Base-by-base conservation (phyloP, 2,329 filamentous ascomycete genomes). In the Penicillium sp. region DNA sequence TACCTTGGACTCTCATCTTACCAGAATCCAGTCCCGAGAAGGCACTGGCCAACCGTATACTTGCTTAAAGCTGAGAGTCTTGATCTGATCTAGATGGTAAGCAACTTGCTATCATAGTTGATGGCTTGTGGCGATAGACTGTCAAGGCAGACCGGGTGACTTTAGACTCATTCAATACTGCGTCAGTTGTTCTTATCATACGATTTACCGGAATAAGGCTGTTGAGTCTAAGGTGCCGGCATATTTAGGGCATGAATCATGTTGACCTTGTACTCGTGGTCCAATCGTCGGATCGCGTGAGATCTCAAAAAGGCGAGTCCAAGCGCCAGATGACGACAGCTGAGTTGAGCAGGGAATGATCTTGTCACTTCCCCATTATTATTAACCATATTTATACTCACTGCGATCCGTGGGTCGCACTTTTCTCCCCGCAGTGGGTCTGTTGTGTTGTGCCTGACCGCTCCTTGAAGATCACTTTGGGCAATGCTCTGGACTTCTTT, bases 391-490 rank as follows among this genome's bases (percentile, higher is more conserved):
- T 33, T 12, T 22, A 30, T n/a, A 16, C 31, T 9, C 13, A 3
- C n/a, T 10, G 4, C 13, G 16, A 17, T 26, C 29, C 32, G 29
- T 39, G 29, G 32, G 27, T 33, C 32, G 10, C 27, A 14, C 31
- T 10, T 32, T 37, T 16, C 28, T 26, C 46, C 47, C 46, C 44
- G 44, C 44, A 48, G 50, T 51, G 50, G 47, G 42, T 45, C 50
- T 36, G 26, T n/a, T n/a, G n/a, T n/a, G 45, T 12, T 36, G 47
- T 52, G 47, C 49, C 50, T 53, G 50, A 53, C 50, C 50, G 50
- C 50, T 42, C 46, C 48, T 20, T 45, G 41, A 22, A 22, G 18
- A 22, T 22, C 18, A n/a, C n/a, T n/a, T n/a, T 22, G 5, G 18
- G 18, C 18, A 5, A 22, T 22, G 18, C 18, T 22, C 9, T 22